These are phyloP conservation scores for Cryoendolithus antarcticus DNA, from an alignment of 2,329 filamentous ascomycete species.

Conservation along the genomic window DNA sequence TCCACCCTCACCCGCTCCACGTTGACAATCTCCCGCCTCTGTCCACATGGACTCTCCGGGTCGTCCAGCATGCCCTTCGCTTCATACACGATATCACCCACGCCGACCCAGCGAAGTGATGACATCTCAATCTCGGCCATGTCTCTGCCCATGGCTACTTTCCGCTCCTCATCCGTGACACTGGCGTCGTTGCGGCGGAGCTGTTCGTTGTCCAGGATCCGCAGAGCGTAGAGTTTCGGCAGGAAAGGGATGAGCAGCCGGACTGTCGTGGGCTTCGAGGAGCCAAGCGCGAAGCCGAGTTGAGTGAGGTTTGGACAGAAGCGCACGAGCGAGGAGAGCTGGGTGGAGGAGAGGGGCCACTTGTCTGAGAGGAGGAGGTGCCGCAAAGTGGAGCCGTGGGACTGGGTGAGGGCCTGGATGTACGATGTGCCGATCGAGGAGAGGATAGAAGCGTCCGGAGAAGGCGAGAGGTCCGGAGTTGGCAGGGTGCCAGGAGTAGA, in stretches of 20 bases:
- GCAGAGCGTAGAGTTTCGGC: constrained; percentile 28
- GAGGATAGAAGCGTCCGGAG: neutral
- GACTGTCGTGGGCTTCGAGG: constrained; percentile 43
- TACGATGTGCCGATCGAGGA: constrained; percentile 20
- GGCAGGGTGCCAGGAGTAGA: constrained; percentile 10
- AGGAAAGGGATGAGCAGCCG: constrained; percentile 23
- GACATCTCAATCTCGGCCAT: constrained; percentile 6
- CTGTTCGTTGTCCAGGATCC: constrained; percentile 25
- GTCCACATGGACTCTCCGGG: constrained; percentile 14
- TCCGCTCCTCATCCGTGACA: constrained; percentile 15
- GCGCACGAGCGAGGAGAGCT: constrained; percentile 40
- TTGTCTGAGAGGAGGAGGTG: constrained; percentile 45
- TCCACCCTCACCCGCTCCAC: constrained; percentile 25
- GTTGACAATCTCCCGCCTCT: constrained; percentile 18
- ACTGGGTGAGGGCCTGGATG: constrained; percentile 37
- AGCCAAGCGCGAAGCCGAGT: constrained; percentile 42
- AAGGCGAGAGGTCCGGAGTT: constrained; percentile 13
- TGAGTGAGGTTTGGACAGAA: constrained; percentile 47
- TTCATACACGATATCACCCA: constrained; percentile 28
- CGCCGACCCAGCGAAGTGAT: constrained; percentile 26
- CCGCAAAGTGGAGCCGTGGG: constrained; percentile 40
- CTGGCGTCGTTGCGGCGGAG: constrained; percentile 8
- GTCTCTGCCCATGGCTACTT: constrained; percentile 19
- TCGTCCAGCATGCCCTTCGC: constrained; percentile 16
- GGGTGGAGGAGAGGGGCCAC: constrained; percentile 39